phyloP scores from a whole-genome alignment of 129 eudicot species.

The Centrapalus pauciflorus region DNA sequence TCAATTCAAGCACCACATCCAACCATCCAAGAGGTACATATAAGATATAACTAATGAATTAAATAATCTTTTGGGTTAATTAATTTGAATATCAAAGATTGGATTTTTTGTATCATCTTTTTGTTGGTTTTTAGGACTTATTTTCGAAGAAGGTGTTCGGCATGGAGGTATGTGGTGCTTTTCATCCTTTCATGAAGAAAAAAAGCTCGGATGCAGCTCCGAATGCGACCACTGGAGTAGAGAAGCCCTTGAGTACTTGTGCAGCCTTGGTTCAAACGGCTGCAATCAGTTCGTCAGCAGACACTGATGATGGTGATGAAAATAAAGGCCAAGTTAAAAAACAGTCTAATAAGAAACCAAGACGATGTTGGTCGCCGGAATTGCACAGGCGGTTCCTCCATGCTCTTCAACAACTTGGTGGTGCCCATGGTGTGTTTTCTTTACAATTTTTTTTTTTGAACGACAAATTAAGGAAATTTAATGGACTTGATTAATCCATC shows the following conservation, averaged over 20 bases:
- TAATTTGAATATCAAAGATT: conserved; percentile 21
- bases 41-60: conserved; percentile 6
- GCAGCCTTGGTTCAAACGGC: conserved; percentile 19
- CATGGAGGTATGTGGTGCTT: conserved; percentile 64
- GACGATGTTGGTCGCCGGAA: conserved; percentile 95
- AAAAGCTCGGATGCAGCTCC: conserved; percentile 14
- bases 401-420: conserved; percentile 97
- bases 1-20: conserved; percentile 87
- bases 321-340: conserved; percentile 48
- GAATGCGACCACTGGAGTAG: neutral
- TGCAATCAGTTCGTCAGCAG: conserved; percentile 49
- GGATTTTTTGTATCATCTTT: neutral
- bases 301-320: conserved; percentile 36
- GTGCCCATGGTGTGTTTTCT: conserved; percentile 61
- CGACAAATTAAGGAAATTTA: too few relatives aligned
- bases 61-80: neutral
- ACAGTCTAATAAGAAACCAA: conserved; percentile 52
- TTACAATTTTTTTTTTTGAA: too few relatives aligned
- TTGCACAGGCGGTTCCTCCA: conserved; percentile 69
- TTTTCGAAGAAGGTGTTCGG: conserved; percentile 36
- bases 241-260: neutral
- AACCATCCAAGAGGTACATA: conserved; percentile 47
- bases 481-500: neutral
- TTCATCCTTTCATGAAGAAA: conserved; percentile 50
- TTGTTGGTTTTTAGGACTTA: conserved; percentile 36